A percentile compares a stretch with the other conserved stretches of the same genome.
phyloP scores from a whole-genome alignment of 768 basidiomycete species.

The Hydnomerulius pinastri region DNA sequence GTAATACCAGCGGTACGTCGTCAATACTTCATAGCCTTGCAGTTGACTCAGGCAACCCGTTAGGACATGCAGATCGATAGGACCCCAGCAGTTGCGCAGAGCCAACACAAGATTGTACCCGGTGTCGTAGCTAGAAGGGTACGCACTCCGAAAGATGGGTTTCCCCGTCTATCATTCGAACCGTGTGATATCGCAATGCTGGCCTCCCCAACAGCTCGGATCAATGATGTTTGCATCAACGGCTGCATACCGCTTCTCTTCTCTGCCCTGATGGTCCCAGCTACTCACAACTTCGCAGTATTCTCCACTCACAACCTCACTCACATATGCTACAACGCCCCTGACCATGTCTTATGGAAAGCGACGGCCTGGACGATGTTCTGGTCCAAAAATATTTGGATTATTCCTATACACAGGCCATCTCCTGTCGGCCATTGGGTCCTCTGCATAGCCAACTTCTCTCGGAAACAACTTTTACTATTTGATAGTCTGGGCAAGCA shows the following conservation, averaged over 20 bases:
- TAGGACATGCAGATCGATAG: background rate
- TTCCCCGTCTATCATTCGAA: conserved; percentile 5
- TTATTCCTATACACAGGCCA: conserved; percentile 38
- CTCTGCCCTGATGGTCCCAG: background rate
- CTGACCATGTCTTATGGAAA: conserved; percentile 24
- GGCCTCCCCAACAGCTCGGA: background rate
- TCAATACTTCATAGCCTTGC: background rate
- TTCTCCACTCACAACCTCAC: conserved; percentile 13
- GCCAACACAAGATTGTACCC: background rate
- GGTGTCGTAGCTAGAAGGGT: background rate
- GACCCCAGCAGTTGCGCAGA: background rate
- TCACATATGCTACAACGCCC: background rate
- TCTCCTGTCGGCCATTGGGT: conserved; percentile 34
- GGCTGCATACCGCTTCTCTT: conserved; percentile 7
- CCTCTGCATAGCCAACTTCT: conserved; percentile 18
- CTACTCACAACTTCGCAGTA: background rate
- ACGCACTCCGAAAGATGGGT: background rate
- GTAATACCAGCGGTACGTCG: background rate
- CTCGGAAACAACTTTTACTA: conserved; percentile 5
- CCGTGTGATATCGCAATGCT: conserved; percentile 1
- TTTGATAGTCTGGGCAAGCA: conserved; percentile 14
- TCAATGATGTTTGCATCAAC: conserved; percentile 12
- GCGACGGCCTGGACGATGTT: conserved; percentile 13
- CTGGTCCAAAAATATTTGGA: conserved; percentile 36
- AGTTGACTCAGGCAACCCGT: background rate